Base-by-base conservation (phyloP, 495 filamentous ascomycete genomes). In the Penicillium canariense region DNA sequence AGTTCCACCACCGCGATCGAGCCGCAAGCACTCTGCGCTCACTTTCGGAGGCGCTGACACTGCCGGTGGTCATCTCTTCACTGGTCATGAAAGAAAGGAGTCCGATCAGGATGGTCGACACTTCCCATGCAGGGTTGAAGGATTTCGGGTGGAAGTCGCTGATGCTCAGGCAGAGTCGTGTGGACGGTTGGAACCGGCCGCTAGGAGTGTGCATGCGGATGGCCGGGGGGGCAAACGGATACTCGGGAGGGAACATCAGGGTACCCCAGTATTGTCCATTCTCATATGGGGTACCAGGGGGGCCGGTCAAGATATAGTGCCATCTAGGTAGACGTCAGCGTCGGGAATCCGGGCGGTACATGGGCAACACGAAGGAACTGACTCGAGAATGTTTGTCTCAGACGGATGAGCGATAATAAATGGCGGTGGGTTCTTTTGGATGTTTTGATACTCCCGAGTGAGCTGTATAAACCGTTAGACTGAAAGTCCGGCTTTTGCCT, bases 71-170 rank as follows among this genome's bases (percentile, higher is more conserved):
- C 92, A 97, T 97, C 74, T 98, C 94, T 64, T 98, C 93, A 55
- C 87, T 90, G 3, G 93, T 97, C 94, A 98, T 98, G 70, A 98
- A 98, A 35, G 87, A 91, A 51, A 97, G 78, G 15, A 98, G 78
- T 34, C 94, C 94, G 55, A 96, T 96, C 17, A 98, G 77, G 61
- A 98, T 98, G 3, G 94, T 98, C 38, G 86, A 90, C 10, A 97
- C 94, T 61, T 96, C 91, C 94, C 94, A 98, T n/a, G 94, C 92
- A 9, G 94, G 94, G 66, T 98, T 98, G 80, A 98, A 98, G 34
- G 88, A 92, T 62, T 92, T 91, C 0, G 94, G 94, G 68, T 98
- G 94, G 73, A 97, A 98, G 68, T 98, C 94, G 56, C 84, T 89
- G 62, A 97, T 98, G 68, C 87, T 90, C 50, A 97, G 88, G 62